Evolutionary conservation across 2,329 filamentous ascomycete species (phyloP).

Genomic region (Metarhizium anisopliae): DNA sequence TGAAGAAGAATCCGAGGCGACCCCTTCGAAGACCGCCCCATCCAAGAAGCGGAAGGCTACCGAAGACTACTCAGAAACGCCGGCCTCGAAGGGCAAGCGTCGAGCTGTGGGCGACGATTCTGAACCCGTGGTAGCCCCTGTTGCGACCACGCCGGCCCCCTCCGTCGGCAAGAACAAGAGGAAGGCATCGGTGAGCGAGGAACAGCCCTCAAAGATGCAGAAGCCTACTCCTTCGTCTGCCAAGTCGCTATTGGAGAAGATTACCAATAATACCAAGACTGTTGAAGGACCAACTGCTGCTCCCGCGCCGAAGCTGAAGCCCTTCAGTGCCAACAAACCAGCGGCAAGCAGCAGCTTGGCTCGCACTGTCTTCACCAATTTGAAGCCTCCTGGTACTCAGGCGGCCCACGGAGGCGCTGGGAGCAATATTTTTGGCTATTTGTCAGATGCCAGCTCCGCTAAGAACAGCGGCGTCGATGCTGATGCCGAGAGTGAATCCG

Average conservation of each 20-base stretch:
- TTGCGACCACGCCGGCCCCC: constrained; percentile 4
- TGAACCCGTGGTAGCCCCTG: constrained; percentile 17
- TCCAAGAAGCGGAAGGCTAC: constrained; percentile 49
- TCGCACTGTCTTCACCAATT: constrained; percentile 33
- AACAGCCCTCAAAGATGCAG: constrained; percentile 41
- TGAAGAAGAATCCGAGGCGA: constrained; percentile 25
- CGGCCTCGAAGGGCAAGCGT: constrained; percentile 38
- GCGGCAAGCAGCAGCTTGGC: constrained; percentile 26
- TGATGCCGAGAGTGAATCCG: constrained; percentile 36
- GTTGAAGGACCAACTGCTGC: constrained; percentile 15
- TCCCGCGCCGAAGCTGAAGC: constrained; percentile 18
- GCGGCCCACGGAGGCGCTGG: constrained; percentile 17
- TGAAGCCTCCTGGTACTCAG: constrained; percentile 23
- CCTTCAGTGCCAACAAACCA: constrained; percentile 25
- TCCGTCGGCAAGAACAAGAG: constrained; percentile 41
- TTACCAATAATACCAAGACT: constrained; percentile 39
- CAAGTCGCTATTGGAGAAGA: constrained; percentile 47
- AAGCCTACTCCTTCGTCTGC: constrained; percentile 45
- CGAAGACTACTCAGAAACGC: constrained; percentile 35
- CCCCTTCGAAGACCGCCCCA: constrained; percentile 17
- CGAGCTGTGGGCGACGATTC: constrained; percentile 34
- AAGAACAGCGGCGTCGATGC: constrained; percentile 44
- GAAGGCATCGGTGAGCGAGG: constrained; percentile 36
- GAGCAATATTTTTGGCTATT: constrained; percentile 50
- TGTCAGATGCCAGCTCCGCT: constrained; percentile 46